Conservation (phyloP, 2,329 filamentous ascomycete genomes). For the Hysterium pulicare region DNA sequence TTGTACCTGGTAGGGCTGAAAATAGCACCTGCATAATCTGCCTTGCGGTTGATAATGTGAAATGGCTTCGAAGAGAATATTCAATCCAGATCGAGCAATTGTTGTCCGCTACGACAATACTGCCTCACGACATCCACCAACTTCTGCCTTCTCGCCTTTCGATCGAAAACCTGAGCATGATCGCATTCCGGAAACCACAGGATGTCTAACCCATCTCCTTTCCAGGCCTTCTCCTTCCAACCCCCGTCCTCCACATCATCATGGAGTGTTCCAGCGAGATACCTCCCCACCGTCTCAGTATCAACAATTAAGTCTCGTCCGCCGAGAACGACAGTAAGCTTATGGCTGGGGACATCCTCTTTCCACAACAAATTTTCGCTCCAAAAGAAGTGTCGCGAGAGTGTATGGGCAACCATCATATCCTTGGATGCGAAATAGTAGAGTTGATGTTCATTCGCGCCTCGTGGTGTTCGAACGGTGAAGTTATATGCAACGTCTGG, state of each 20-base stretch:
- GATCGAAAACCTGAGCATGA: slow-evolving; percentile 53
- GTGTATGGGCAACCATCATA: slow-evolving; percentile 61
- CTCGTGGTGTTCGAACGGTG: slow-evolving; percentile 25
- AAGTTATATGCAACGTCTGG: slow-evolving; percentile 73
- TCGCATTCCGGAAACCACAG: slow-evolving; percentile 61
- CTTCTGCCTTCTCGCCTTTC: not conserved
- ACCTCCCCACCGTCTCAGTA: slow-evolving; percentile 55
- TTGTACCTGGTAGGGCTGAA: too few species aligned
- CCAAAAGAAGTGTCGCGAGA: slow-evolving; percentile 70
- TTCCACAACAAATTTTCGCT: slow-evolving; percentile 67
- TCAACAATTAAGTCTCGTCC: slow-evolving; percentile 65
- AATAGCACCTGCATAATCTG: too few species aligned
- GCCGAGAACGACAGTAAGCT: slow-evolving; percentile 57
- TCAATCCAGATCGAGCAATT: not conserved
- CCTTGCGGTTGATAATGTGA: too few species aligned
- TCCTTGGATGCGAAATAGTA: slow-evolving; percentile 70
- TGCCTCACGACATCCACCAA: slow-evolving; percentile 1
- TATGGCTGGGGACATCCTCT: slow-evolving; percentile 53
- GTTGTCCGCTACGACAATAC: not conserved
- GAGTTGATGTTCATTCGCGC: slow-evolving; percentile 66
- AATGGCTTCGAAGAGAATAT: too few species aligned
- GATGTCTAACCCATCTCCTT: slow-evolving; percentile 51
- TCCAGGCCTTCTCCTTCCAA: slow-evolving; percentile 35
- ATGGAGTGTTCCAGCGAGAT: slow-evolving; percentile 47
- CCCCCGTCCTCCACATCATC: slow-evolving; percentile 9